phyloP scores from a whole-genome alignment of 1,284 basidiomycete genomes.

The Ustilago sp. region DNA sequence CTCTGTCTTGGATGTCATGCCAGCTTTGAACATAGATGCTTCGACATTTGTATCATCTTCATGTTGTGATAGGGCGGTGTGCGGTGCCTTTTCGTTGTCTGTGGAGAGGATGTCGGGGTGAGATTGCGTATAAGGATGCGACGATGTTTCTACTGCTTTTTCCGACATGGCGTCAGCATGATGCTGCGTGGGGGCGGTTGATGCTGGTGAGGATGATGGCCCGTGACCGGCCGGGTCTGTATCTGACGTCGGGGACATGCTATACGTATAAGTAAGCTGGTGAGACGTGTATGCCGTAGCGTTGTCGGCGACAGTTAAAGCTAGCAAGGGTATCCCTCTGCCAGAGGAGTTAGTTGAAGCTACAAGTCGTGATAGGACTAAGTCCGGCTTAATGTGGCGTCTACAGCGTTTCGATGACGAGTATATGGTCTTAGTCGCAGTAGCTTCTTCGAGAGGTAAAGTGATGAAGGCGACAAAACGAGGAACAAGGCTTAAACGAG shows the following conservation, averaged over 20 bases:
- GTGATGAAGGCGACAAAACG: slow-evolving; percentile 1
- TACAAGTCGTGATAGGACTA: not conserved
- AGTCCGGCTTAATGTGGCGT: slow-evolving; percentile 9
- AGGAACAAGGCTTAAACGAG: not conserved
- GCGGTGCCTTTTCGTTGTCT: slow-evolving; percentile 12
- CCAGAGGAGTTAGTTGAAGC: not conserved
- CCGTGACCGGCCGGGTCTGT: not conserved
- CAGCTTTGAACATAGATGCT: slow-evolving; percentile 37
- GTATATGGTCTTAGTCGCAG: not conserved
- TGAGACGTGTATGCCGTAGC: not conserved
- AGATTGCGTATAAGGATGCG: not conserved
- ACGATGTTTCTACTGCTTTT: not conserved
- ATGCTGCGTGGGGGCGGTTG: slow-evolving; percentile 5
- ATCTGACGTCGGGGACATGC: slow-evolving; percentile 5
- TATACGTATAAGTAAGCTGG: not conserved
- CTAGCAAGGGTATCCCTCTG: not conserved
- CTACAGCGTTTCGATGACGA: not conserved
- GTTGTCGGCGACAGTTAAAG: not conserved
- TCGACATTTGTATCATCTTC: slow-evolving; percentile 39
- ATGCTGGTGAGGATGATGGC: slow-evolving; percentile 8
- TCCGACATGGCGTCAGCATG: not conserved
- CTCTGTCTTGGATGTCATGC: slow-evolving; percentile 44
- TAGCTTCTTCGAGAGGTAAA: not conserved
- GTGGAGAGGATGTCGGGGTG: not conserved
- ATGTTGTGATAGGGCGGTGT: slow-evolving; percentile 9